phyloP scores from a whole-genome alignment of 2,329 filamentous ascomycete genomes.

The Hypoxylon sp. region DNA sequence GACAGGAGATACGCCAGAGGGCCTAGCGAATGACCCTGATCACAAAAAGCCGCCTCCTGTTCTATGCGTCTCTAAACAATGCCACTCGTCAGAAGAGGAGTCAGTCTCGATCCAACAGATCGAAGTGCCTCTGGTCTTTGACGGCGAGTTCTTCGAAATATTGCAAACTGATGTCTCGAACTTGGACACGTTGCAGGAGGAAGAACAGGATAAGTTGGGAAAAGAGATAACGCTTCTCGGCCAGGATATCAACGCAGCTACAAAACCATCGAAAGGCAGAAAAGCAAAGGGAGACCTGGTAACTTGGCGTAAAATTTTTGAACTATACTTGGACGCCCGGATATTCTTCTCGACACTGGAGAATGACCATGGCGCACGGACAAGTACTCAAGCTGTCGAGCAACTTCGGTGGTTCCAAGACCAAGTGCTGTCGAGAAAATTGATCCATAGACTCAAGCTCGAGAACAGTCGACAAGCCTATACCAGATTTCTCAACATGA shows the following conservation, averaged over 20 bases:
- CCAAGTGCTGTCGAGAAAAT: slow-evolving; percentile 72
- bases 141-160: slow-evolving; percentile 84
- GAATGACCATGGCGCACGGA: slow-evolving; percentile 76
- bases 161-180: slow-evolving; percentile 79
- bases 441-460: slow-evolving; percentile 75
- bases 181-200: slow-evolving; percentile 76
- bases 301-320: slow-evolving; percentile 85
- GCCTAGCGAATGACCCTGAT: background rate
- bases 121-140: slow-evolving; percentile 83
- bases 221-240: slow-evolving; percentile 76
- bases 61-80: background rate
- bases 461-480: slow-evolving; percentile 76
- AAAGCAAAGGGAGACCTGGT: slow-evolving; percentile 76
- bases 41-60: background rate
- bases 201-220: slow-evolving; percentile 76
- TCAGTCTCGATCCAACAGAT: slow-evolving; percentile 60
- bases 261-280: slow-evolving; percentile 73
- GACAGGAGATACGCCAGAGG: slow-evolving; percentile 8
- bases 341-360: slow-evolving; percentile 88
- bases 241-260: slow-evolving; percentile 73
- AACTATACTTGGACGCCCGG: slow-evolving; percentile 83
- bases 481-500: slow-evolving; percentile 78
- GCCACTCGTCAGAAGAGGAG: slow-evolving; percentile 5
- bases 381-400: slow-evolving; percentile 74
- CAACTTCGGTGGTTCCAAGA: slow-evolving; percentile 80